Evolutionary conservation across 2,329 filamentous ascomycete genomes (phyloP), one percentile per base, ranked within the genome.

Genomic region (Trichoderma gracile): DNA sequence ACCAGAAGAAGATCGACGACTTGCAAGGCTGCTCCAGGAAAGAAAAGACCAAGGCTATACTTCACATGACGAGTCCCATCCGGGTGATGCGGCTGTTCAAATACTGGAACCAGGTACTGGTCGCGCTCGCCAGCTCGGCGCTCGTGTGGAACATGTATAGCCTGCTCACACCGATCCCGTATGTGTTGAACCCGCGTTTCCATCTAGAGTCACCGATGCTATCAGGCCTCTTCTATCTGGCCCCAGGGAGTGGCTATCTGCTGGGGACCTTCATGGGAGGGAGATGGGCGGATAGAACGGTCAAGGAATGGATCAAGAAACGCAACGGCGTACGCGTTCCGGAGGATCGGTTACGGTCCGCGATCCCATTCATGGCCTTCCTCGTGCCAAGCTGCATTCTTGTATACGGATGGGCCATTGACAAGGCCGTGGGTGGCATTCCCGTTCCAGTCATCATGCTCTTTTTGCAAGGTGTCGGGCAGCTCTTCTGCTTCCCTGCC

Each of bases 161-260:
- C 40, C 72, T 84, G n/a, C 74, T 84, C 3, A 90, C 88, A 0
- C 86, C 86, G 0, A 90, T 92, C 63, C 86, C 89, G 21, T 90
- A 90, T 69, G 83, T 92, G 5, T 79, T 93, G 14, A 92, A 92
- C 70, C 89, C 90, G 0, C 86, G 90, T 23, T 92, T 93, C 78
- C 74, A 87, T 61, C 81, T 92, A 10, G 84, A 84, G 0, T 81
- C 83, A 0, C 89, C 90, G 0, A 81, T 92, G 17, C 82, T 90
- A 68, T 86, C 83, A 0, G 89, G 88, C 0, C 80, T 92, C 1
- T 91, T 93, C 75, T 93, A 91, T 72, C 84, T 93, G 21, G 88
- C 89, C 0, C 90, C 90, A 0, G 90, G 89, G 0, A 82, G 81
- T 55, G 90, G 90, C 0, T 92, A 91, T 70, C 75, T 92, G 0